Evolutionary conservation across 768 basidiomycete species (phyloP), one percentile per base, ranked within the genome.

Genomic region (Suillus spraguei): DNA sequence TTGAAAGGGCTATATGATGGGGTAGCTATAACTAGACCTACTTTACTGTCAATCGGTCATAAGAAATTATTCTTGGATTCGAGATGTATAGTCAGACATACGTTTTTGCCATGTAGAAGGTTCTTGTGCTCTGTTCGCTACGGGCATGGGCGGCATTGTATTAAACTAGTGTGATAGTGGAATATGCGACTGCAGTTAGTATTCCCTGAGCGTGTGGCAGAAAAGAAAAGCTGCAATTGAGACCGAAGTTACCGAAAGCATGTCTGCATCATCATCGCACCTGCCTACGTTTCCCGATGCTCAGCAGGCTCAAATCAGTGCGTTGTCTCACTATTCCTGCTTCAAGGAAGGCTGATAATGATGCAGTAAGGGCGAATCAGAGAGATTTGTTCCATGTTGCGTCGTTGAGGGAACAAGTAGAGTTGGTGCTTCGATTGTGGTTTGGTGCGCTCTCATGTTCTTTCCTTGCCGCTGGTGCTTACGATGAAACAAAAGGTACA

Each of bases 271-370:
- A 11, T 41, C 28, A 41, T 58, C 56, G 66, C 68, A 68, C 67
- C 72, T 74, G 61, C 81, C 80, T 17, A 78, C 82, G 6, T 91
- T 94, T 71, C 93, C 93, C 63, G 76, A 68, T 4, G 92, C 94
- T 56, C 89, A 88, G 69, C 94, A 95, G 69, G 92, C 93, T 42
- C 93, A 94, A 76, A 94, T 92, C 65, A 90, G 93, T 94, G 66
- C 59, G 92, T 81, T 28, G 17, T 60, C 22, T 62, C 20, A n/a
- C 55, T 5, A 6, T 50, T 9, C 24, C 50, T 11, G 16, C 61
- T 36, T n/a, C 10, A 58, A 49, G 63, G 54, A 58, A 41, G 41
- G 56, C 63, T 47, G 66, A 67, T 62, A 68, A 54, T 66, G 64
- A 47, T 33, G 9, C 71, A 95, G 94, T 95, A 72, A 84, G 94